Conservation (phyloP, 768 basidiomycete genomes). For the Fibroporia radiculosa region DNA sequence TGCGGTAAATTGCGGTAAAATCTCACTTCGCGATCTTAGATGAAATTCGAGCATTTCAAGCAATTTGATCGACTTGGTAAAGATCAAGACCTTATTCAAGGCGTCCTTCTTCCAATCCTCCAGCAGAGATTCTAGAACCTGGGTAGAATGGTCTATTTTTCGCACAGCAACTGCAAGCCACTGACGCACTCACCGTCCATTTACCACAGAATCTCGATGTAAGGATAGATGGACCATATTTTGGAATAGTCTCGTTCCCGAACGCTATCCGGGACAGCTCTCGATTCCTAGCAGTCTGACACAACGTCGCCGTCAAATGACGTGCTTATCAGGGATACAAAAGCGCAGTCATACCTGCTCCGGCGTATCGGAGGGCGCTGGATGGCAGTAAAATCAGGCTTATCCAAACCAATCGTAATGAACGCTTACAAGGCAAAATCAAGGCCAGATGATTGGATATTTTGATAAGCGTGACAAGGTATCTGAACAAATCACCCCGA, state of each 20-base stretch:
- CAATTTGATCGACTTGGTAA: constrained; percentile 88
- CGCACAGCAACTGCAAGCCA: not conserved
- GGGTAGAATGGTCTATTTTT: not conserved
- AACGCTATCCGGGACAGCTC: constrained; percentile 60
- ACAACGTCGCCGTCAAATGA: not conserved
- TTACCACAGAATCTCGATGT: constrained; percentile 72
- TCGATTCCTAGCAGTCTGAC: constrained; percentile 47
- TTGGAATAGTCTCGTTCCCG: constrained; percentile 45
- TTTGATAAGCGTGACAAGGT: constrained; percentile 77
- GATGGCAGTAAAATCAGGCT: not conserved
- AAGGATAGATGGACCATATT: constrained; percentile 55
- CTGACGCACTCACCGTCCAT: constrained; percentile 55
- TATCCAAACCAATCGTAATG: not conserved
- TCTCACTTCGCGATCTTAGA: constrained; percentile 48
- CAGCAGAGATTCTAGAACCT: constrained; percentile 65
- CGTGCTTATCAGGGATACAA: not conserved
- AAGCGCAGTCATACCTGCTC: constrained; percentile 46
- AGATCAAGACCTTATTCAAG: constrained; percentile 85
- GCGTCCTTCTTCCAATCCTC: constrained; percentile 56
- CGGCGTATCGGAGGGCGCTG: constrained; percentile 59
- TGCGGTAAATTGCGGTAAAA: not conserved
- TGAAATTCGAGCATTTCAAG: constrained; percentile 81
- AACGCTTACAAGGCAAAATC: constrained; percentile 64
- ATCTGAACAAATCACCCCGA: constrained; percentile 56
- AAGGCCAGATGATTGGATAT: constrained; percentile 84